Conservation (phyloP, 2,329 filamentous ascomycete species). For the Coniochaeta hoffmannii region DNA sequence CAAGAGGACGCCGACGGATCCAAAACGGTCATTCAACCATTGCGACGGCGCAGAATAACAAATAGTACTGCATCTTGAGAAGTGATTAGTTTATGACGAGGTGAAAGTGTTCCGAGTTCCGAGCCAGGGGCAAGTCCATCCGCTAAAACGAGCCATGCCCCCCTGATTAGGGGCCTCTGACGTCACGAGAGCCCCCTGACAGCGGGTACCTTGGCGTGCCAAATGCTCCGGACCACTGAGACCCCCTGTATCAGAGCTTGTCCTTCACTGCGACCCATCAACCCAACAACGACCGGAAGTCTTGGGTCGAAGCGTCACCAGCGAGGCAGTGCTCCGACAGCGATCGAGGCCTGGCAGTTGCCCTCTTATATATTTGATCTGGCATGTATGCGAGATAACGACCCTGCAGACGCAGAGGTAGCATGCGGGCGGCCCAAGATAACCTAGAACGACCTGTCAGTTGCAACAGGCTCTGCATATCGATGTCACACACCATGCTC, state of each 20-base stretch:
- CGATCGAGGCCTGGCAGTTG: no score
- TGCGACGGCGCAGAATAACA: not conserved
- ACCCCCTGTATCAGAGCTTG: not conserved
- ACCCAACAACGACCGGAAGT: no score
- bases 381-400: no score
- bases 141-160: no score
- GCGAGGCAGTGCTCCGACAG: no score
- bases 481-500: not conserved
- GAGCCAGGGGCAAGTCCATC: not conserved
- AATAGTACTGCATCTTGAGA: not conserved
- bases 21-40: not conserved
- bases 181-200: not conserved
- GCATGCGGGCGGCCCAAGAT: no score
- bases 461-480: not conserved
- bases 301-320: no score
- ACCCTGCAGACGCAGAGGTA: no score
- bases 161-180: not conserved
- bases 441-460: no score
- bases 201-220: not conserved
- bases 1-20: not conserved
- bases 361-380: no score
- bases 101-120: not conserved
- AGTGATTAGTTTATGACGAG: not conserved
- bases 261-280: not conserved
- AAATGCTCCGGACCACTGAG: not conserved